Evolutionary conservation across 148 eudicot genomes (phyloP), one percentile per base, ranked within the genome.

Genomic region (Persicaria maculosa): DNA sequence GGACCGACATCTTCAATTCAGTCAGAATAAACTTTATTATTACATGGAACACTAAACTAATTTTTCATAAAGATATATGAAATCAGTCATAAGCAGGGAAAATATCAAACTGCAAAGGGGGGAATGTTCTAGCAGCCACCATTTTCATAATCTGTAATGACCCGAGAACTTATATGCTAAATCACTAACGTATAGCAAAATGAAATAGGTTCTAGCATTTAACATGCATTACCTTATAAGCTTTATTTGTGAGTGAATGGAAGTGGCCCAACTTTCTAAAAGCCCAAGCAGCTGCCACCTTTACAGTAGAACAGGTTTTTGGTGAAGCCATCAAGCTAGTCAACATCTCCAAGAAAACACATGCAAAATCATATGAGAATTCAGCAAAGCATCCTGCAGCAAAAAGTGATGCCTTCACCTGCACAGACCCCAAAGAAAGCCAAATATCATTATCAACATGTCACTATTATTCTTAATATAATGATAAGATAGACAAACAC

Each of bases 321-420:
- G 81, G 78, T 31, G 90, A 87, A 54, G 73, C 55, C 72, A 88
- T 57, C 58, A 83, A 61, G 47, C 78, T 82, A 12, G 76, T 73
- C 59, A 94, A 74, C 70, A 82, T 84, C 85, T 91, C 97, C 85
- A 91, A 75, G 73, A 88, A 80, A 77, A 89, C 85, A 71, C 74
- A 79, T 20, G 90, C 90, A 85, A 94, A 94, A 77, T 90, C 98
- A 82, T 86, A 83, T 9, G 93, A 90, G 64, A 77, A 54, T 75
- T 91, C 96, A 80, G 82, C 84, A 77, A 91, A 88, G 79, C 92
- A 87, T 47, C 88, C 91, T 17, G 91, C 93, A 65, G 98, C 95
- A 84, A 88, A 91, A 58, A 91, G 82, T 54, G 97, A 82, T 3
- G 96, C 96, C 80, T 87, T 89, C 50, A 85, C 93, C 98, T 93